These are phyloP conservation scores for Fusarium oligoseptatum DNA, from an alignment of 2,329 filamentous ascomycete genomes.

Conservation along the genomic window DNA sequence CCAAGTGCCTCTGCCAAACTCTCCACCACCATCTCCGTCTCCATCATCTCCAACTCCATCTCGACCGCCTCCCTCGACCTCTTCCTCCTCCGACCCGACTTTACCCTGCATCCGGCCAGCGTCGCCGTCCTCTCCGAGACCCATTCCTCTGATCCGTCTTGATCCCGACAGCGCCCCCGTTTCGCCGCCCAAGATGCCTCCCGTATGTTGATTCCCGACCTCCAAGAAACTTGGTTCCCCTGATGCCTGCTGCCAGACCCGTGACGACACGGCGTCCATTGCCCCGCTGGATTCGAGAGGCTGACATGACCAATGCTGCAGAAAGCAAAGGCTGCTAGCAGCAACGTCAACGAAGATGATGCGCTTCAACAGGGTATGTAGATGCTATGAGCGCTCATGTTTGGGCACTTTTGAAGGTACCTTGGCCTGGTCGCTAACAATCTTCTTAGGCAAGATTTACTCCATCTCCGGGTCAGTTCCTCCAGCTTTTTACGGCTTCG, in stretches of 20 bases:
- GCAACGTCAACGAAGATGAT: constrained; percentile 54
- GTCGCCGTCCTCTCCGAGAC: constrained; percentile 47
- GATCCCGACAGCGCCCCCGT: constrained; percentile 44
- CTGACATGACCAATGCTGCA: constrained; percentile 34
- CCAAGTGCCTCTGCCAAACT: constrained; percentile 57
- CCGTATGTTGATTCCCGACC: constrained; percentile 60
- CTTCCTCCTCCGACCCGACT: constrained; percentile 51
- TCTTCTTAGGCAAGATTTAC: constrained; percentile 68
- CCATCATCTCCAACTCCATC: constrained; percentile 51
- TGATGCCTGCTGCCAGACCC: constrained; percentile 26
- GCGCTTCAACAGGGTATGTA: constrained; percentile 56
- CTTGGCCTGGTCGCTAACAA: constrained; percentile 44
- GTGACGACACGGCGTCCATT: constrained; percentile 30
- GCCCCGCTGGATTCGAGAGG: constrained; percentile 24
- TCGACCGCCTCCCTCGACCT: constrained; percentile 49
- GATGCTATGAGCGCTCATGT: not conserved
- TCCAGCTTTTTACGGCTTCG: constrained; percentile 1
- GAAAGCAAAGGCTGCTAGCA: constrained; percentile 47
- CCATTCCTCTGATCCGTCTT: constrained; percentile 42
- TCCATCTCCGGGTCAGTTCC: constrained; percentile 71
- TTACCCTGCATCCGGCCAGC: constrained; percentile 48
- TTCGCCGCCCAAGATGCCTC: constrained; percentile 64
- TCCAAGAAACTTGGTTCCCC: constrained; percentile 26
- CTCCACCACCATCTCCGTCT: constrained; percentile 56
- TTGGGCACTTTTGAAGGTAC: constrained; percentile 16